These are phyloP conservation scores for Nyssa sinensis DNA, from an alignment of 148 eudicot species.

Conservation along the genomic window DNA sequence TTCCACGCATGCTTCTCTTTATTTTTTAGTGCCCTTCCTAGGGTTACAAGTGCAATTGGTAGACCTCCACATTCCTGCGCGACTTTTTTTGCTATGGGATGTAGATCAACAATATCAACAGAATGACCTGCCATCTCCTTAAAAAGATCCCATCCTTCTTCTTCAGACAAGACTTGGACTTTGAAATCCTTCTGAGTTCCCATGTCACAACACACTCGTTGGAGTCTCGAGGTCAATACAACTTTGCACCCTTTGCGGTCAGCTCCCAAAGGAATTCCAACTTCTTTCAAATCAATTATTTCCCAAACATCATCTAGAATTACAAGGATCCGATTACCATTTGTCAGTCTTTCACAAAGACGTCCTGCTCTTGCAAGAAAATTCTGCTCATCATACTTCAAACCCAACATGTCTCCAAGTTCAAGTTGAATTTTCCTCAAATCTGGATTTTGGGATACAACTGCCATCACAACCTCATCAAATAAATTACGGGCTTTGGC, in stretches of 20 bases:
- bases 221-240: constrained; percentile 30
- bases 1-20: too few relatives aligned
- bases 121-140: too few relatives aligned
- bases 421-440: too few relatives aligned
- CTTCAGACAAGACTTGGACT: too few relatives aligned
- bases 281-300: constrained; percentile 30
- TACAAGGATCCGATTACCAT: constrained; percentile 29
- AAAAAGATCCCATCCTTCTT: too few relatives aligned
- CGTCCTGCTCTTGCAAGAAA: constrained; percentile 22
- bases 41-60: too few relatives aligned
- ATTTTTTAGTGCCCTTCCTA: too few relatives aligned
- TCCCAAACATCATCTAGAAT: too few relatives aligned
- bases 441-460: too few relatives aligned
- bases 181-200: constrained; percentile 18
- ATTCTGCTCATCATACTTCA: constrained; percentile 24
- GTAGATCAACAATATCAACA: constrained; percentile 28
- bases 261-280: constrained; percentile 35
- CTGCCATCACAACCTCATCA: too few relatives aligned
- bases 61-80: too few relatives aligned
- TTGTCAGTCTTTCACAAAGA: constrained; percentile 28
- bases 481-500: too few relatives aligned
- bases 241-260: constrained; percentile 33
- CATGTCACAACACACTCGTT: constrained; percentile 35
- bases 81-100: constrained; percentile 25
- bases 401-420: constrained; percentile 34